Percentiles rank a stretch among this genome's conserved stretches.
These are phyloP conservation scores for Aureobasidium sp. DNA, from an alignment of 2,329 filamentous ascomycete genomes.

Conservation along the genomic window DNA sequence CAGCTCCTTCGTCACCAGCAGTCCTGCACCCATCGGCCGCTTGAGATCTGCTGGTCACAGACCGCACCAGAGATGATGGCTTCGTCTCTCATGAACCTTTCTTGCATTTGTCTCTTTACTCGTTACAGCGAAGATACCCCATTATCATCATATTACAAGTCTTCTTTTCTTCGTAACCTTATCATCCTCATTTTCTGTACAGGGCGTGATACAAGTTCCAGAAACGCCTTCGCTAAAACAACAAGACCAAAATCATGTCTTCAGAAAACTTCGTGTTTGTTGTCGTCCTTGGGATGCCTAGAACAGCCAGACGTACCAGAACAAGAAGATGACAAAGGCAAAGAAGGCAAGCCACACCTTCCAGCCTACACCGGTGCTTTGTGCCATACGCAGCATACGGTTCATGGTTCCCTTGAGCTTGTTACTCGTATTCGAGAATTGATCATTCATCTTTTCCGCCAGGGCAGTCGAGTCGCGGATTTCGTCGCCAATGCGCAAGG, in stretches of 20 bases:
- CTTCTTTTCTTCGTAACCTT: not conserved
- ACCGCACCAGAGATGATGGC: constrained; percentile 9
- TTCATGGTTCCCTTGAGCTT: constrained; percentile 90
- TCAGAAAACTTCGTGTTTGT: not conserved
- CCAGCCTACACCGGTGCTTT: constrained; percentile 92
- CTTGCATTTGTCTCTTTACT: not conserved
- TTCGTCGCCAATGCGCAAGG: constrained; percentile 86
- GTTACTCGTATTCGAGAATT: constrained; percentile 77
- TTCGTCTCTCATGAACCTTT: not conserved
- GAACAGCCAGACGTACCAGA: constrained; percentile 85
- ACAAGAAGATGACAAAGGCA: constrained; percentile 70
- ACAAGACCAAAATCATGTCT: not conserved
- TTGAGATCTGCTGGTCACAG: constrained; percentile 10
- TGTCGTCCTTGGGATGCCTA: not conserved
- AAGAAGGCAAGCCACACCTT: constrained; percentile 91
- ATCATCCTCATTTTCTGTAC: not conserved
- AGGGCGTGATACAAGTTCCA: not conserved
- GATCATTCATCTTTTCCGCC: constrained; percentile 92
- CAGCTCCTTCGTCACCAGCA: constrained; percentile 31
- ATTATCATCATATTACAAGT: constrained; percentile 1
- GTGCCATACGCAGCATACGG: constrained; percentile 91
- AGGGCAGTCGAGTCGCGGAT: constrained; percentile 84
- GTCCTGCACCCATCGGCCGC: constrained; percentile 25
- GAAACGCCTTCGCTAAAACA: constrained; percentile 6
- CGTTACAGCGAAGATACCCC: constrained; percentile 13